These are phyloP conservation scores for Cystobasidiopsis lactophilus DNA, from an alignment of 768 basidiomycete species.

Conservation along the genomic window DNA sequence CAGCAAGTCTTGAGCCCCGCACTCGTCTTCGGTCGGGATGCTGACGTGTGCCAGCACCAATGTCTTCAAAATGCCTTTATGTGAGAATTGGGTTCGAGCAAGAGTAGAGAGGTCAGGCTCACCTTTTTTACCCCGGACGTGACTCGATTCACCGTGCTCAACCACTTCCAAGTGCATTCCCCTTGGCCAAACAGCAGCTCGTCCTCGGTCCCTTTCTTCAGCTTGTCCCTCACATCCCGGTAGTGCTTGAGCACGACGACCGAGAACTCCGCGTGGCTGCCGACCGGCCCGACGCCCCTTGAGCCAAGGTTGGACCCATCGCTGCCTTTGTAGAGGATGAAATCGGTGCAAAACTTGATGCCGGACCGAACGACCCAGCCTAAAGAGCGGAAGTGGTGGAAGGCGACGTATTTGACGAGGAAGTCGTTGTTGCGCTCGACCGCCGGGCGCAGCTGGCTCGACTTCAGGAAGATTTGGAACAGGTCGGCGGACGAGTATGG, in stretches of 20 bases:
- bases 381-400: constrained; percentile 84
- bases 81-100: neutral
- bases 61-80: constrained; percentile 34
- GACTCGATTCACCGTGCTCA: constrained; percentile 88
- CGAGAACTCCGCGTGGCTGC: constrained; percentile 88
- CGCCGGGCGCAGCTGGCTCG: constrained; percentile 39
- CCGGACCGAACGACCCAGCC: constrained; percentile 95
- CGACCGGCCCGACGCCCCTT: constrained; percentile 54
- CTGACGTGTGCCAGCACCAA: constrained; percentile 76
- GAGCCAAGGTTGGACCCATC: constrained; percentile 2
- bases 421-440: constrained; percentile 64
- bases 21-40: constrained; percentile 49
- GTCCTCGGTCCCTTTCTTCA: constrained; percentile 2
- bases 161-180: constrained; percentile 65
- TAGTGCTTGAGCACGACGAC: constrained; percentile 32
- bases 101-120: constrained; percentile 1
- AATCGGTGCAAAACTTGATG: constrained; percentile 93
- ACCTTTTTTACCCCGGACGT: constrained; percentile 96
- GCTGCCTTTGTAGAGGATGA: constrained; percentile 53
- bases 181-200: constrained; percentile 18
- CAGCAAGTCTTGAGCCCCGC: constrained; percentile 33
- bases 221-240: neutral
- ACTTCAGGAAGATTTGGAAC: constrained; percentile 18
- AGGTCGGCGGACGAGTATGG: neutral
- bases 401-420: constrained; percentile 65